These are phyloP conservation scores for Cutaneotrichosporon sp. DNA, from an alignment of 1,284 basidiomycete genomes.

Conservation along the genomic window DNA sequence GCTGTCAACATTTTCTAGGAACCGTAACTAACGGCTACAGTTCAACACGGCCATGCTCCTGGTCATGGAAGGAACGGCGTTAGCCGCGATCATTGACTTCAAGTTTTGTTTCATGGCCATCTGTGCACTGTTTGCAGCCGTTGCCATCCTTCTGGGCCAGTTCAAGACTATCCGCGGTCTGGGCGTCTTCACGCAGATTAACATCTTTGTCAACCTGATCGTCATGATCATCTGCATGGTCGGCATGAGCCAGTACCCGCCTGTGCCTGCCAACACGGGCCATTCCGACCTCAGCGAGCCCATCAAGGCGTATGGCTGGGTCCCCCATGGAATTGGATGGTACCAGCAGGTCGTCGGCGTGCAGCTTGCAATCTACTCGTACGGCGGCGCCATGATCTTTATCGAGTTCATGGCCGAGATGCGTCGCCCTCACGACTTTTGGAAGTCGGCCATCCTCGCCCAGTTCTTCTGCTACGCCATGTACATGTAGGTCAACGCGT, in stretches of 20 bases:
- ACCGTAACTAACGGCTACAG: slow-evolving; percentile 6
- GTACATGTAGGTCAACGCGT: slow-evolving; percentile 29
- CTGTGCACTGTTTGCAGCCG: slow-evolving; percentile 6
- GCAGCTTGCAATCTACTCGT: slow-evolving; percentile 57
- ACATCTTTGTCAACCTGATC: slow-evolving; percentile 7
- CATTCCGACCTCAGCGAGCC: slow-evolving; percentile 41
- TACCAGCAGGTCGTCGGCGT: slow-evolving; percentile 48
- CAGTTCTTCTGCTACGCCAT: slow-evolving; percentile 56
- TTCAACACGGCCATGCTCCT: slow-evolving; percentile 14
- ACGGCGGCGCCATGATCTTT: slow-evolving; percentile 56
- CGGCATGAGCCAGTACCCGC: slow-evolving; percentile 21
- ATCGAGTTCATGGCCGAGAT: slow-evolving; percentile 65
- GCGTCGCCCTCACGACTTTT: slow-evolving; percentile 65
- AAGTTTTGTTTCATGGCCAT: slow-evolving; percentile 16
- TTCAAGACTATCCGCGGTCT: slow-evolving; percentile 15
- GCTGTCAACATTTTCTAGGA: no score
- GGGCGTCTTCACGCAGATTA: slow-evolving; percentile 10
- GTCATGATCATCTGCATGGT: slow-evolving; percentile 11
- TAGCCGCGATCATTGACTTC: slow-evolving; percentile 7
- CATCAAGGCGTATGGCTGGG: slow-evolving; percentile 52
- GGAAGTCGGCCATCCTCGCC: slow-evolving; percentile 60
- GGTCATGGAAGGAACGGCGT: slow-evolving; percentile 7
- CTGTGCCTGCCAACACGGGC: slow-evolving; percentile 52
- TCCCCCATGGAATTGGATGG: slow-evolving; percentile 43
- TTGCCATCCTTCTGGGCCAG: slow-evolving; percentile 10